Base-by-base conservation (phyloP, 768 basidiomycete genomes). In the Boletus subparvulus region DNA sequence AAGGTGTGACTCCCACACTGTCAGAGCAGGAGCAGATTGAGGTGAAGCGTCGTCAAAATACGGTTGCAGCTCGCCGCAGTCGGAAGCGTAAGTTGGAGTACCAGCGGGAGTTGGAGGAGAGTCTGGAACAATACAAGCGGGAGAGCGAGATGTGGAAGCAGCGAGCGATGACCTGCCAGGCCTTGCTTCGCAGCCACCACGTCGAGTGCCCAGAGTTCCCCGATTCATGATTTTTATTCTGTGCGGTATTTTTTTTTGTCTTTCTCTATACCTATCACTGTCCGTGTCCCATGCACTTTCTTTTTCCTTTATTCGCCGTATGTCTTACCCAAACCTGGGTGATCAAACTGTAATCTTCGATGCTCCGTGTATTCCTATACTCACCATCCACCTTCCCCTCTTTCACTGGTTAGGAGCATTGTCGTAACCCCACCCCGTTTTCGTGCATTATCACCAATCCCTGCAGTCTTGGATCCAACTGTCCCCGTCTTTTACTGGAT, bases 41-140 rank as follows among this genome's bases (percentile, higher is more conserved):
- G 63, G 81, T 80, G 42, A 94, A 93, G 77, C 83, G 93, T 32
- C 80, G 86, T 10, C 85, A 87, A 73, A 96, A 96, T 63, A 94
- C 93, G 3, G 72, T 93, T 6, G 92, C 93, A 0, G 94, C 94
- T 7, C 83, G 93, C 3, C 82, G 88, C 32, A 88, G 85, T 66
- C 80, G 93, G 19, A 82, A 82, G 75, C 80, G 89, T 55, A 93
- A 91, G 77, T 70, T 85, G 40, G 80, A 83, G 66, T 83, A 92
- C 60, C 80, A 87, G 61, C 78, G 82, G 52, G 78, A 82, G 54
- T 75, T 94, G 47, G 86, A 92, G 74, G 75, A 81, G 21, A 74
- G 64, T 8, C 72, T 85, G 47, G 80, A 83, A 55, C 74, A 65
- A 32, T 73, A 85, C 64, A 81, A 78, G 52, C 70, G 68, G 55